A percentile compares a stretch with the other conserved stretches of the same genome.
Conservation (phyloP, 345 rosid genomes). For the Ricinus communis region DNA sequence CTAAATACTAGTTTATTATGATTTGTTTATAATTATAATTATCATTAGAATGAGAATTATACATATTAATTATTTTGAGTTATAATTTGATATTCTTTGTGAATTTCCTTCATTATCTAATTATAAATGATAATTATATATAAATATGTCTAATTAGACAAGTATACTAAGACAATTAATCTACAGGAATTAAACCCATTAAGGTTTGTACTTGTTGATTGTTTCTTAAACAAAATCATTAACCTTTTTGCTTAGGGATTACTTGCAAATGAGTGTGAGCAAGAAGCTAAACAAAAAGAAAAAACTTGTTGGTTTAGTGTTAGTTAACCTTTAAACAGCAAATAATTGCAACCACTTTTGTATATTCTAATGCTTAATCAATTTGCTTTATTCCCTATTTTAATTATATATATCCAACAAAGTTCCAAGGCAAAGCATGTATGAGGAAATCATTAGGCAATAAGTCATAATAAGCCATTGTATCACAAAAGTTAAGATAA, state of each 20-base stretch:
- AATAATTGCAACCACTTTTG: slow-evolving; percentile 22
- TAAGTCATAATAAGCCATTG: background rate
- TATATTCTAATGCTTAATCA: slow-evolving; percentile 10
- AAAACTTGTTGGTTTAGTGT: slow-evolving; percentile 15
- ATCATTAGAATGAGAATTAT: no score
- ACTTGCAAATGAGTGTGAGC: slow-evolving; percentile 3
- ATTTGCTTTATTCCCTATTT: slow-evolving; percentile 5
- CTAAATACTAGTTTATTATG: no score
- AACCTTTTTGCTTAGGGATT: slow-evolving; percentile 6
- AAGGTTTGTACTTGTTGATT: background rate
- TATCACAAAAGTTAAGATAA: slow-evolving; percentile 8
- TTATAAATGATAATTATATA: no score
- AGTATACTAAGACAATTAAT: no score
- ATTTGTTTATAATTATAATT: no score
- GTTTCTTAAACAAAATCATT: background rate
- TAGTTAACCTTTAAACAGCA: slow-evolving; percentile 17
- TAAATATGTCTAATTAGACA: no score
- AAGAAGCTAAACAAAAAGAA: background rate
- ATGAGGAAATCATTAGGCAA: slow-evolving; percentile 12
- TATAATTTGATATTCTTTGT: no score
- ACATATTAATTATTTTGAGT: no score
- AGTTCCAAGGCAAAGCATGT: background rate
- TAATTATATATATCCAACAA: background rate
- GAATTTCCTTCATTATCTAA: no score
- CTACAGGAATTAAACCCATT: background rate